Evolutionary conservation across 345 rosid genomes (phyloP).

Genomic region (Populus ilicifolia): DNA sequence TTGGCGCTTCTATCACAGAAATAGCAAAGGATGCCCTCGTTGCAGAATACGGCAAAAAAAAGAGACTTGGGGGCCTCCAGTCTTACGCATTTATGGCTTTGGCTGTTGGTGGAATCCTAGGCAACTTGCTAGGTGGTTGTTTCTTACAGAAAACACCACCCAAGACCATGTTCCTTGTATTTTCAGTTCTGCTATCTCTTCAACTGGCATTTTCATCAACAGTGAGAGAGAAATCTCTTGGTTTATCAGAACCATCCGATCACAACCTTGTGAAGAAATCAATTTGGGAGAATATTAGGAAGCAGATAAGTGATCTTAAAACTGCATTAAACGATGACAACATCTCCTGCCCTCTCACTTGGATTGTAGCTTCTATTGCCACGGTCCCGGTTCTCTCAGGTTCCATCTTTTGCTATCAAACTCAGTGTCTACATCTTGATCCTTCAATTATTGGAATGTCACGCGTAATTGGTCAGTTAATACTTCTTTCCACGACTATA

Average conservation of each 20-base stretch:
- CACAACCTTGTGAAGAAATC: conserved; percentile 21
- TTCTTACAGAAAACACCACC: conserved; percentile 46
- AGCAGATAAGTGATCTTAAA: conserved; percentile 48
- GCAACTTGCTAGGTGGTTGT: conserved; percentile 76
- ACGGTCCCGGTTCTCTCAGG: conserved; percentile 74
- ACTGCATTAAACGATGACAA: conserved; percentile 51
- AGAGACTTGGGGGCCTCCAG: conserved; percentile 53
- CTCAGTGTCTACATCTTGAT: conserved; percentile 65
- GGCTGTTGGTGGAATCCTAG: conserved; percentile 77
- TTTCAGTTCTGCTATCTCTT: conserved; percentile 45
- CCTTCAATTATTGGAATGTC: conserved; percentile 79
- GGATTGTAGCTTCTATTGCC: conserved; percentile 70
- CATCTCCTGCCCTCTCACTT: conserved; percentile 51
- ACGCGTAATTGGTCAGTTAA: conserved; percentile 66
- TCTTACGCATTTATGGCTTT: conserved; percentile 85
- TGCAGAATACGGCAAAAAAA: conserved; percentile 72
- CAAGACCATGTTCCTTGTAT: conserved; percentile 49
- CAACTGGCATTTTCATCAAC: conserved; percentile 55
- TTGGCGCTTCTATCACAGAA: conserved; percentile 82
- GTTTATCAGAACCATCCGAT: conserved; percentile 35
- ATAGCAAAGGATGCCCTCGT: conserved; percentile 89
- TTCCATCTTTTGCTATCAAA: conserved; percentile 78
- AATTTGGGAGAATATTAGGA: conserved; percentile 41
- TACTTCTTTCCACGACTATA: conserved; percentile 56
- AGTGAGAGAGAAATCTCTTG: conserved; percentile 54